Base-by-base conservation (phyloP, 1,284 basidiomycete species). In the Clitocybe nebularis region DNA sequence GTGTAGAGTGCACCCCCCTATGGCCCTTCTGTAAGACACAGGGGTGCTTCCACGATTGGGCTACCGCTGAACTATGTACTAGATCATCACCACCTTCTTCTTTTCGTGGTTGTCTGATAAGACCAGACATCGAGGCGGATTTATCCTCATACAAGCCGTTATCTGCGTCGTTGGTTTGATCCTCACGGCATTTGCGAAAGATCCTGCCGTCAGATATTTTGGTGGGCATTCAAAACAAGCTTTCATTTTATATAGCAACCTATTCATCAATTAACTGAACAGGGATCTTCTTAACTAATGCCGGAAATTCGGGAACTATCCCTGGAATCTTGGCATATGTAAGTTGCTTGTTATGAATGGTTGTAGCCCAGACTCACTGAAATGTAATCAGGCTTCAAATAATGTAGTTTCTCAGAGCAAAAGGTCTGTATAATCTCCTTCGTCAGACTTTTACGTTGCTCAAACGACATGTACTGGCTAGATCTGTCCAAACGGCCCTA, bases 361-460 rank as follows among this genome's bases (percentile, higher is more conserved):
- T 3, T 17, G 14, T 13, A 30, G 5, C 20, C 17, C 29, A 47
- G 36, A 45, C 24, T 41, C 19, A 32, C 13, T 30, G 33, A 25
- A 25, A 4, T 21, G 32, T 39, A n/a, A 17, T 43, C 19, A 72
- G 67, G 58, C 63, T 40, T 62, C 67, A 4, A 72, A 72, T 44
- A 74, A 74, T 46, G 68, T 72, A 5, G 67, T 68, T 5, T 66
- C 67, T 5, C 69, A 72, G 39, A 68, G 66, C 40, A 71, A 68
- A 57, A 60, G 60, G 65, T 64, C 46, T 23, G 44, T 14, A 25
- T 20, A 16, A 22, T 3, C 32, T 32, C 10, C 14, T 22, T 28
- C 14, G 33, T 17, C 29, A 7, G 22, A 34, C 10, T 14, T 33
- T 16, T 8, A 19, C 9, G 21, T n/a, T 14, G 20, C 25, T 37